These are phyloP conservation scores for Yarrowia sp. DNA, from an alignment of 805 yeast genomes.

Conservation along the genomic window DNA sequence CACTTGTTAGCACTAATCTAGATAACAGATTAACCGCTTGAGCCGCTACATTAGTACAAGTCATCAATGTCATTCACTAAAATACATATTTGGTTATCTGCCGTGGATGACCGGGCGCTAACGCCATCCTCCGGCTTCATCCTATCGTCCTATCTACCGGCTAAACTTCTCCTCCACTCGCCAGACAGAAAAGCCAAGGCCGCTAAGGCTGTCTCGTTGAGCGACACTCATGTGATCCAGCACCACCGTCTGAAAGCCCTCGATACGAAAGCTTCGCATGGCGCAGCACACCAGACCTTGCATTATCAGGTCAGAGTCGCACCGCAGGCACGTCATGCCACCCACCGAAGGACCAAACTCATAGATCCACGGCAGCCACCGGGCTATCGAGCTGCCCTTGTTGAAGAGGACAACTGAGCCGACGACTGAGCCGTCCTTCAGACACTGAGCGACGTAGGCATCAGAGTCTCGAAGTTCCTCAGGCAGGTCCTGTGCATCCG, in stretches of 20 bases:
- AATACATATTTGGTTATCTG: not conserved
- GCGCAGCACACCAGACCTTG: conserved; percentile 28
- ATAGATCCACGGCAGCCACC: conserved; percentile 30
- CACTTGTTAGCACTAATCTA: no score
- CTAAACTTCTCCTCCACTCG: conserved; percentile 27
- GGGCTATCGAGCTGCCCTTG: not conserved
- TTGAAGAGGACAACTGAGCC: conserved; percentile 22
- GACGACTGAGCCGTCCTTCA: conserved; percentile 2
- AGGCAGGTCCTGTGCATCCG: conserved; percentile 6
- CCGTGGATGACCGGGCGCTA: no score
- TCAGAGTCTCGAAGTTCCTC: conserved; percentile 25
- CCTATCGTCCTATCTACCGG: not conserved
- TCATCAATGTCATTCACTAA: not conserved
- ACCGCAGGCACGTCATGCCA: conserved; percentile 13
- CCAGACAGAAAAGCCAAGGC: conserved; percentile 10
- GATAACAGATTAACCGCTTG: no score
- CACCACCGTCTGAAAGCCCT: conserved; percentile 26
- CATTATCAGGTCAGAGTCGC: conserved; percentile 19
- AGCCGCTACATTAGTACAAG: no score
- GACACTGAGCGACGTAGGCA: conserved; percentile 25
- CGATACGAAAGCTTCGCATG: conserved; percentile 17
- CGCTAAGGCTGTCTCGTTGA: conserved; percentile 11
- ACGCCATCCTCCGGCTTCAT: not conserved
- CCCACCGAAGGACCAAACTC: conserved; percentile 24
- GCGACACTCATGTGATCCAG: conserved; percentile 34